Evolutionary conservation across 208 protist genomes (phyloP), one percentile per base, ranked within the genome.

Genomic region (Jaenimonas drosophilae): DNA sequence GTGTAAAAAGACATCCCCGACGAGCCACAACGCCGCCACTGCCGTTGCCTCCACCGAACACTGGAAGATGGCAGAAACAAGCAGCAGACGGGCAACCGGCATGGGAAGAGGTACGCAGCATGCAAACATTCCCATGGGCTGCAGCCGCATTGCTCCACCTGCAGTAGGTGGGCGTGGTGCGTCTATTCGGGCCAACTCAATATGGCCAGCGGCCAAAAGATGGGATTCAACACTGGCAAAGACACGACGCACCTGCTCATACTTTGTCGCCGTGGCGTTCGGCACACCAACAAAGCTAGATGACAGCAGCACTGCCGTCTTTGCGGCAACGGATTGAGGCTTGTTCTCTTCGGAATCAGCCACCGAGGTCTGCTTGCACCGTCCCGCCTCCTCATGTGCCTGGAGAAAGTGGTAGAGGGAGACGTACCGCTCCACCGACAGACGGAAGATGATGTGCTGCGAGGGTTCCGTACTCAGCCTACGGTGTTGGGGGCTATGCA

Each of bases 401-500:
- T 87, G 70, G 26, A 93, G 47, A 12, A 80, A 43, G 21, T 85
- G 70, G 60, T 89, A 89, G 1, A 93, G 37, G 19, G 74, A 53
- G 38, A 82, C 59, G 51, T 88, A 90, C 3, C 58, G 70, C 23
- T 71, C 66, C 36, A 79, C 77, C 17, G 71, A 59, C 3, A 88
- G 53, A 7, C 70, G 71, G 42, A 88, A 90, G 17, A 88, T 33
- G 11, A 64, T 1, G 58, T 94, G 84, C 41, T 88, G 79, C 1
- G 54, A 43, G 1, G 66, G 59, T 57, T 92, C 80, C 14, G 52
- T 50, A 49, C 64, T 87, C 11, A 74, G 33, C 14, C 76, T 73
- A 7, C 84, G 84, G 55, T 89, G 74, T 32, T 80, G 59, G 3
- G 67, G 47, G 34, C 76, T 76, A 61, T 94, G 72, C 14, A 94